Base-by-base conservation (phyloP, 2,329 filamentous ascomycete species). In the Fusarium compactum region DNA sequence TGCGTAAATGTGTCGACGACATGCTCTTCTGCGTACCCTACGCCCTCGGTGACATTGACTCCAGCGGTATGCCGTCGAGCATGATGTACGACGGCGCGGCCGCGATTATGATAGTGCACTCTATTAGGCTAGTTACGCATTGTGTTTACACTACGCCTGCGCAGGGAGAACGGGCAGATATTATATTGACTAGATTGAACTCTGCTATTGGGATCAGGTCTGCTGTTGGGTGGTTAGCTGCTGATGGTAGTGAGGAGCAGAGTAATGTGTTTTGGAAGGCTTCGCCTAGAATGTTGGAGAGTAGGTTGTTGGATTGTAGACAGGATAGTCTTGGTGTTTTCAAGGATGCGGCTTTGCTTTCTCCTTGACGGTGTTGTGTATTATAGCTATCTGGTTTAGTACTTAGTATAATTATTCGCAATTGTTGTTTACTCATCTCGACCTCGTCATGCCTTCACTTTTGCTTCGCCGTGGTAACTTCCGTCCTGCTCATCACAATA, bases 21-120 rank as follows among this genome's bases (percentile, higher is more conserved):
- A 79, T 80, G 32, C 67, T 79, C 6, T 52, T 69, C 8, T 63
- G 67, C 25, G 77, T 80, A 22, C 78, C 78, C 1, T 79, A 77
- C 32, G 77, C 77, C 3, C 61, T 80, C 1, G 77, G 77, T 10
- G 77, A 79, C 22, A 62, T 78, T 32, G 67, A 73, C 20, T 48
- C 67, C 1, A 69, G 48, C 22, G 76, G 78, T 6, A 52, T 58
- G 45, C 73, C 73, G 6, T 58, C 68, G 1, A 64, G 65, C 6
- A 67, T 76, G 62, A 38, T 64, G 2, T 70, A 79, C 38, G 78
- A 80, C 43, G 78, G 77, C 0, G 78, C 78, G 1, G 75, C 70
- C 3, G 78, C 76, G 16, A 73, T 80, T 15, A 54, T 78, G 45
- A 78, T 79, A 20, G 66, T 75, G 4, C 74, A 79, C 27, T 76